phyloP scores from a whole-genome alignment of 768 basidiomycete species.

The Boletellus ananas region DNA sequence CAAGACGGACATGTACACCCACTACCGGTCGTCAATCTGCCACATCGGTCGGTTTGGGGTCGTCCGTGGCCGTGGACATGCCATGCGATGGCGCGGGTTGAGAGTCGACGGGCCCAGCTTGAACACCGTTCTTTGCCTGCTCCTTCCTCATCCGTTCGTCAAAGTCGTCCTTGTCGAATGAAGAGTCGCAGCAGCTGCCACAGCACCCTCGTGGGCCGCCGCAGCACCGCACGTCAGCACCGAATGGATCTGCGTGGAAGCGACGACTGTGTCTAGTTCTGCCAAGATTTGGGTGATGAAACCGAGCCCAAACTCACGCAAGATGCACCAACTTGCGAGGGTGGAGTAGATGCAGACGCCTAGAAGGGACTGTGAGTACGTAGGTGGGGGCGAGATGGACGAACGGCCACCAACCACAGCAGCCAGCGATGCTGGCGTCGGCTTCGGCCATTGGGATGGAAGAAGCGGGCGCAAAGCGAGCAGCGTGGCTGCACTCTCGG shows the following conservation, averaged over 20 bases:
- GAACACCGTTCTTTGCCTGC: constrained; percentile 15
- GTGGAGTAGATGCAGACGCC: constrained; percentile 12
- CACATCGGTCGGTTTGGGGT: not conserved
- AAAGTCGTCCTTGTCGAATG: constrained; percentile 29
- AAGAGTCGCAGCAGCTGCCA: constrained; percentile 24
- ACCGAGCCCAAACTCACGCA: constrained; percentile 17
- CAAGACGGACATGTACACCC: not conserved
- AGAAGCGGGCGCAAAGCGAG: not conserved
- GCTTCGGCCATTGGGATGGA: constrained; percentile 20
- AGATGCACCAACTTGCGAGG: constrained; percentile 22
- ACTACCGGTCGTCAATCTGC: not conserved
- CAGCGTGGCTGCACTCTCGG: not conserved
- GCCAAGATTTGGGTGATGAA: not conserved
- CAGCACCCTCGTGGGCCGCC: constrained; percentile 28
- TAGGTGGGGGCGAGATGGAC: not conserved
- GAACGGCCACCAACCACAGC: constrained; percentile 21
- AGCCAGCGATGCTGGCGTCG: constrained; percentile 3
- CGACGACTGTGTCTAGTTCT: not conserved
- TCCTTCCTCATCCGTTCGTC: constrained; percentile 28
- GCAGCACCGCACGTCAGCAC: constrained; percentile 21
- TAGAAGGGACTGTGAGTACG: constrained; percentile 1
- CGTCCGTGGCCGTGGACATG: constrained; percentile 14
- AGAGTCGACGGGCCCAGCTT: constrained; percentile 9
- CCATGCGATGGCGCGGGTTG: constrained; percentile 21
- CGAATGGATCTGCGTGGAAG: constrained; percentile 18